Conservation (phyloP, 2,329 filamentous ascomycete species). For the Xylaria sp. region DNA sequence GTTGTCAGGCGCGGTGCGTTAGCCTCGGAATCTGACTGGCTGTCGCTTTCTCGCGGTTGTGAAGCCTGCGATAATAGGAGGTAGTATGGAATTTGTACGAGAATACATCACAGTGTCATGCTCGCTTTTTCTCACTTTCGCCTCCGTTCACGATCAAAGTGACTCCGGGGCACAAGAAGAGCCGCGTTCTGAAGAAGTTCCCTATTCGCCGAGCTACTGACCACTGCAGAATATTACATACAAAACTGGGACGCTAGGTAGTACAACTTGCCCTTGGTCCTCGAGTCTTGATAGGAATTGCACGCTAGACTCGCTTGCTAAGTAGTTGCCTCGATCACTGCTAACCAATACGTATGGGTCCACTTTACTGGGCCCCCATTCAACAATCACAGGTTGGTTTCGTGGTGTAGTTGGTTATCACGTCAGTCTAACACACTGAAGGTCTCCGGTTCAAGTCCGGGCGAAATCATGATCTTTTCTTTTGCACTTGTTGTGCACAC, state of each 20-base stretch:
- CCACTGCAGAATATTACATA: no score
- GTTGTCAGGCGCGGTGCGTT: no score
- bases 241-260: neutral
- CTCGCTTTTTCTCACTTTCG: neutral
- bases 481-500: neutral
- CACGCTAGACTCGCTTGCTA: neutral
- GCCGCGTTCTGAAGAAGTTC: no score
- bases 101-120: neutral
- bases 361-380: neutral
- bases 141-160: neutral
- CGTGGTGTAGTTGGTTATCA: conserved; percentile 44
- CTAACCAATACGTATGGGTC: neutral
- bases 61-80: neutral
- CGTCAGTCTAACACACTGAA: conserved; percentile 43
- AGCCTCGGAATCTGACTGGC: neutral
- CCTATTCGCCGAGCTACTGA: no score
- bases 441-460: conserved; percentile 35
- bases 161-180: neutral
- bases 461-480: conserved; percentile 23
- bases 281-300: neutral
- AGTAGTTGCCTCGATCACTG: neutral
- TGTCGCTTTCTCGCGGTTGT: neutral
- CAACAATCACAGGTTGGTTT: conserved; percentile 11
- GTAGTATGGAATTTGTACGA: neutral
- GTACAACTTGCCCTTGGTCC: neutral